Evolutionary conservation across 2,329 filamentous ascomycete genomes (phyloP).

Genomic region (Alternaria consortialis): DNA sequence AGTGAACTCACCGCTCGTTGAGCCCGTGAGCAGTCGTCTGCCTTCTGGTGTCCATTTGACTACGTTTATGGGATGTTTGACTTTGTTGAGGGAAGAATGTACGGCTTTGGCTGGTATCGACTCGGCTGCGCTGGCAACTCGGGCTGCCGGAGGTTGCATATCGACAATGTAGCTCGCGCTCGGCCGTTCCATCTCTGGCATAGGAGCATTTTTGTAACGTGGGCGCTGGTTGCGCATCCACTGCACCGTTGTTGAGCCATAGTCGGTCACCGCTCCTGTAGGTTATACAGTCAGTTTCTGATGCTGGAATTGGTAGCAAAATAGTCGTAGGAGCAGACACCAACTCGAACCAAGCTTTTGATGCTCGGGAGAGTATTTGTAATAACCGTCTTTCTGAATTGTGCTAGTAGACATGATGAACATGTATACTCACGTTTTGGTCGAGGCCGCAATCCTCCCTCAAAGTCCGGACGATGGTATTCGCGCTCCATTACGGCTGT

Average conservation of each 20-base stretch:
- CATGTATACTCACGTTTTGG: slow-evolving; percentile 46
- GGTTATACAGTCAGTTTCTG: slow-evolving; percentile 4
- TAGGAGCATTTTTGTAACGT: slow-evolving; percentile 74
- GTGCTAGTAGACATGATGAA: slow-evolving; percentile 3
- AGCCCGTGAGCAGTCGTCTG: slow-evolving; percentile 87
- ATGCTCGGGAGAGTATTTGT: not conserved
- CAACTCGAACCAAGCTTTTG: not conserved
- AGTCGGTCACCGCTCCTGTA: slow-evolving; percentile 90
- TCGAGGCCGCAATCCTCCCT: slow-evolving; percentile 44
- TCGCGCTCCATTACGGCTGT: slow-evolving; percentile 47
- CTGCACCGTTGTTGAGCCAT: slow-evolving; percentile 86
- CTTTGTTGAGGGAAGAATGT: slow-evolving; percentile 98
- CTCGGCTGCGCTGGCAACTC: slow-evolving; percentile 78
- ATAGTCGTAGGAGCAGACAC: not conserved
- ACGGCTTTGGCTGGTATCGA: slow-evolving; percentile 93
- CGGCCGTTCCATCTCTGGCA: slow-evolving; percentile 82
- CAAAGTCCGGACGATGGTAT: slow-evolving; percentile 47
- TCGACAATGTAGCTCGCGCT: slow-evolving; percentile 90
- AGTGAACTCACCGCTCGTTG: slow-evolving; percentile 96
- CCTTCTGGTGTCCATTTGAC: slow-evolving; percentile 98
- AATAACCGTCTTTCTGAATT: not conserved
- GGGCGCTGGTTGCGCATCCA: slow-evolving; percentile 88
- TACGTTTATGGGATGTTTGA: slow-evolving; percentile 96
- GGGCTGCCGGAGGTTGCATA: slow-evolving; percentile 85
- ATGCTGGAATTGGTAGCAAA: not conserved